A percentile compares a stretch with the other conserved stretches of the same genome.
These are phyloP conservation scores for Aspergillus taichungensis DNA, from an alignment of 495 filamentous ascomycete species.

Conservation along the genomic window DNA sequence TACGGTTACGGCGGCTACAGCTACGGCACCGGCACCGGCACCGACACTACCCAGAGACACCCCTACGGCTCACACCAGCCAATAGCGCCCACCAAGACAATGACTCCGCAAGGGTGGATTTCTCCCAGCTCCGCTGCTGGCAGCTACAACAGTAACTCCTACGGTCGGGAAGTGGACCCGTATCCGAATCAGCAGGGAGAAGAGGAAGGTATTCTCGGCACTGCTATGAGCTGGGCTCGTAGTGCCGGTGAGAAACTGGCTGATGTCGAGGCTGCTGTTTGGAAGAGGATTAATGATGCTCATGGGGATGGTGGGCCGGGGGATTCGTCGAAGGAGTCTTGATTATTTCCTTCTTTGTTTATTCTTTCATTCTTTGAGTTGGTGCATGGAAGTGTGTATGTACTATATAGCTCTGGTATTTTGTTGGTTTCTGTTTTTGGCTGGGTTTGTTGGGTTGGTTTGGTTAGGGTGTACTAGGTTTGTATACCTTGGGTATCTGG, in stretches of 20 bases:
- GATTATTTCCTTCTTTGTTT: neutral
- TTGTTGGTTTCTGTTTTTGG: neutral
- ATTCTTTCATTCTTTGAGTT: neutral
- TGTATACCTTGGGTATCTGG: neutral
- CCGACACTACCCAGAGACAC: conserved; percentile 16
- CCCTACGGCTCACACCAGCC: conserved; percentile 10
- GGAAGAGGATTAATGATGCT: conserved; percentile 54
- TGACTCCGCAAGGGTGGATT: conserved; percentile 34
- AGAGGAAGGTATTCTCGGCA: conserved; percentile 41
- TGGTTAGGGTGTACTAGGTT: neutral
- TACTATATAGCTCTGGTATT: neutral
- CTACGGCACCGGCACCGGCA: conserved; percentile 12
- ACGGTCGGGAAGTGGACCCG: too few relatives aligned
- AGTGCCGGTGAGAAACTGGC: conserved; percentile 52
- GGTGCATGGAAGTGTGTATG: neutral
- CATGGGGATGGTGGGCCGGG: conserved; percentile 21
- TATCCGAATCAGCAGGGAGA: conserved; percentile 21
- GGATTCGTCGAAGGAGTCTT: neutral
- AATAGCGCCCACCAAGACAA: conserved; percentile 28
- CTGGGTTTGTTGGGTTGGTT: neutral
- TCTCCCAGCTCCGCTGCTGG: neutral
- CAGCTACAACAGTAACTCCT: conserved; percentile 2
- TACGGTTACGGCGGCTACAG: conserved; percentile 23
- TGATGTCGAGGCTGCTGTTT: conserved; percentile 60
- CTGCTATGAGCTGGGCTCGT: conserved; percentile 52